Conservation (phyloP, 2,329 filamentous ascomycete genomes). For the Endoconidiophora laricicola region DNA sequence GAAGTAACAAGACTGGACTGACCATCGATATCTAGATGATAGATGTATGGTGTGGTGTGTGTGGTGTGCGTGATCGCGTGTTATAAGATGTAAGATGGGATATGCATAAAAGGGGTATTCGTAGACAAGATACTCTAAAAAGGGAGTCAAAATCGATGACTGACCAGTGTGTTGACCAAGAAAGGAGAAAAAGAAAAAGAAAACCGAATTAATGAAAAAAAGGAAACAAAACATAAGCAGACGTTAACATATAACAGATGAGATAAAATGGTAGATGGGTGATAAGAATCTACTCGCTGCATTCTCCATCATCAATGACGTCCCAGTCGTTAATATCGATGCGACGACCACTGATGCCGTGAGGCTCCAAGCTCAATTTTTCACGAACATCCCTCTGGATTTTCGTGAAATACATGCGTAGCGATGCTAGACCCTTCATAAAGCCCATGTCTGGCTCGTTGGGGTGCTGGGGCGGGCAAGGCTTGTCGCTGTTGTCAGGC, state of each 20-base stretch:
- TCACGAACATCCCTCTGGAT: slow-evolving; percentile 63
- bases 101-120: background rate
- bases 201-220: slow-evolving; percentile 7
- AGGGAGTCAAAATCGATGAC: background rate
- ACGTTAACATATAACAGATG: background rate
- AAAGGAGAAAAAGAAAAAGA: slow-evolving; percentile 2
- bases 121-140: background rate
- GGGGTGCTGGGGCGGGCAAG: slow-evolving; percentile 69
- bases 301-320: slow-evolving; percentile 12
- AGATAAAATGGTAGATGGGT: background rate
- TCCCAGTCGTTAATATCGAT: slow-evolving; percentile 8
- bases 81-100: background rate
- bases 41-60: background rate
- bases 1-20: too few relatives aligned
- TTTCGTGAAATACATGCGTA: slow-evolving; percentile 69
- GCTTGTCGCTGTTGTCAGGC: slow-evolving; percentile 48
- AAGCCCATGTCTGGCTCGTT: slow-evolving; percentile 77
- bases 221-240: background rate
- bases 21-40: background rate
- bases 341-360: slow-evolving; percentile 15
- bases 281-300: slow-evolving; percentile 7
- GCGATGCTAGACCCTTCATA: slow-evolving; percentile 61
- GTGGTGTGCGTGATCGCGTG: too few relatives aligned
- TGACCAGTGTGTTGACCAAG: background rate
- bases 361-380: slow-evolving; percentile 31